Evolutionary conservation across 371 early-diverging fungal species (phyloP).

Genomic region (Mucor piriformis): DNA sequence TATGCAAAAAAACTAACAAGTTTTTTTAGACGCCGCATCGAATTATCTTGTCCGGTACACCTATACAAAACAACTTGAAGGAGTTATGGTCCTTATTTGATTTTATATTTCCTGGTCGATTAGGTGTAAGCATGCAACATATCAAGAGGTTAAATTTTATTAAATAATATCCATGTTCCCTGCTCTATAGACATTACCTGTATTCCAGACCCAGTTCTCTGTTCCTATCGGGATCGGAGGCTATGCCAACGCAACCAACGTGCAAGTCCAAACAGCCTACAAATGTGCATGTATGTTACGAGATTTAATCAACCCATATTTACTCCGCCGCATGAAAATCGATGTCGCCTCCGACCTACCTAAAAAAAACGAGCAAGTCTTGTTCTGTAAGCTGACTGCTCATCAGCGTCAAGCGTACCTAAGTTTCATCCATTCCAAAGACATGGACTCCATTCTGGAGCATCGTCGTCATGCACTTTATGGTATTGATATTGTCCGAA

Average conservation of each 20-base stretch:
- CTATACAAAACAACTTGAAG: slow-evolving; percentile 96
- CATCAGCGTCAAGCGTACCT: slow-evolving; percentile 81
- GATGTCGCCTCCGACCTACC: slow-evolving; percentile 94
- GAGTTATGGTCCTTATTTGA: slow-evolving; percentile 98
- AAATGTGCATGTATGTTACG: slow-evolving; percentile 89
- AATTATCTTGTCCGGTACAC: slow-evolving; percentile 95
- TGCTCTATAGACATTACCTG: slow-evolving; percentile 71
- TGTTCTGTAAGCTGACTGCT: slow-evolving; percentile 90
- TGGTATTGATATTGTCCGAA: slow-evolving; percentile 94
- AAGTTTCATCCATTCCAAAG: slow-evolving; percentile 71
- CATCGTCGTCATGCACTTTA: slow-evolving; percentile 83
- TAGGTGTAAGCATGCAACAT: slow-evolving; percentile 87
- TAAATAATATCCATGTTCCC: background rate
- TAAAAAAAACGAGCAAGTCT: slow-evolving; percentile 90
- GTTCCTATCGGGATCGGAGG: slow-evolving; percentile 93
- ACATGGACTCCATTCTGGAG: slow-evolving; percentile 77
- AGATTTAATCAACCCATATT: slow-evolving; percentile 92
- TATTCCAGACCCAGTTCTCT: slow-evolving; percentile 91
- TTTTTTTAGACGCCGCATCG: slow-evolving; percentile 87
- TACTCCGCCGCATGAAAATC: slow-evolving; percentile 92
- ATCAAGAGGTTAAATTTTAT: too few species aligned
- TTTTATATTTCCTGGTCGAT: slow-evolving; percentile 92
- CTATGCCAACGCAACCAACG: slow-evolving; percentile 85
- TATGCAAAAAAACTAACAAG: too few species aligned
- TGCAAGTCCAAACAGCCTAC: slow-evolving; percentile 92